Percentiles rank a stretch among this genome's conserved stretches.
Evolutionary conservation across 148 eudicot genomes (phyloP).

Genomic region (Diospyros lotus): DNA sequence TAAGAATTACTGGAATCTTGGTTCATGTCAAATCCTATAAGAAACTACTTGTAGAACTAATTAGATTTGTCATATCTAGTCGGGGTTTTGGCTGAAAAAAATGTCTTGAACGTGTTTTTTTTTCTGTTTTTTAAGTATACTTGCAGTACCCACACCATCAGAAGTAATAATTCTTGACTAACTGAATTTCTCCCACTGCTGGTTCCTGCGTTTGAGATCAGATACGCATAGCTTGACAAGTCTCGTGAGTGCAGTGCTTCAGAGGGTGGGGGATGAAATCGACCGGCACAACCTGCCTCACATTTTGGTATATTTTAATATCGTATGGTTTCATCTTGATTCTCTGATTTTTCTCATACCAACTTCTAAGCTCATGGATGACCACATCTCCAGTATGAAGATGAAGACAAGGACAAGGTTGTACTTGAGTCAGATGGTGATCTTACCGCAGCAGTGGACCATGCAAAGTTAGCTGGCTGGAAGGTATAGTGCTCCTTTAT

Average conservation of each 20-base stretch:
- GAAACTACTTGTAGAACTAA: background rate
- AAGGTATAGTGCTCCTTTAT: slow-evolving; percentile 48
- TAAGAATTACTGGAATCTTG: too few relatives aligned
- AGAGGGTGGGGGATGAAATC: slow-evolving; percentile 86
- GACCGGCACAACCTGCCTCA: slow-evolving; percentile 74
- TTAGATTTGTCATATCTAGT: background rate
- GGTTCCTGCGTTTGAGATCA: slow-evolving; percentile 16
- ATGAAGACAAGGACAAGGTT: slow-evolving; percentile 85
- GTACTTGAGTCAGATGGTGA: slow-evolving; percentile 83
- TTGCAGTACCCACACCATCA: background rate
- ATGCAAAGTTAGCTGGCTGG: slow-evolving; percentile 83
- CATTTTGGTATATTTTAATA: slow-evolving; percentile 51
- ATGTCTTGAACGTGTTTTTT: background rate
- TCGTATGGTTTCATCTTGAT: background rate
- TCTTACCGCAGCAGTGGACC: slow-evolving; percentile 95
- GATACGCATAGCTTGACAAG: slow-evolving; percentile 74
- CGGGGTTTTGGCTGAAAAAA: slow-evolving; percentile 4
- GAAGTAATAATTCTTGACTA: background rate
- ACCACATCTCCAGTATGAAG: slow-evolving; percentile 71
- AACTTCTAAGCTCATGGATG: slow-evolving; percentile 14
- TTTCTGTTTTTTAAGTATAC: background rate
- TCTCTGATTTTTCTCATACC: background rate
- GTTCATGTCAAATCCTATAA: too few relatives aligned
- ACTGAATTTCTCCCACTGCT: slow-evolving; percentile 7
- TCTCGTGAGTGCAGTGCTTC: slow-evolving; percentile 78